These are phyloP conservation scores for Scalesia atractyloides DNA, from an alignment of 129 eudicot species.

Conservation along the genomic window DNA sequence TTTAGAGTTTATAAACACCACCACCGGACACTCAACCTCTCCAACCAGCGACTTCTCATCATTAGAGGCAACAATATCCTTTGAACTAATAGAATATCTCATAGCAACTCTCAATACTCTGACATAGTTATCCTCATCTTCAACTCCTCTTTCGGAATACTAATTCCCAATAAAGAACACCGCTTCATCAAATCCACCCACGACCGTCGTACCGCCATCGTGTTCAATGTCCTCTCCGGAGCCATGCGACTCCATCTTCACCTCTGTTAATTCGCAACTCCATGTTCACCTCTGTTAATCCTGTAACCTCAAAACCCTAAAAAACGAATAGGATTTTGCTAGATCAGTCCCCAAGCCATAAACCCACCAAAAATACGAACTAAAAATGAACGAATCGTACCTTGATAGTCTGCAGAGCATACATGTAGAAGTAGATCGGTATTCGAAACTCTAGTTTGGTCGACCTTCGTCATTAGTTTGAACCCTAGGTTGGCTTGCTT, in stretches of 20 bases:
- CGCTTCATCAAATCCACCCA: slow-evolving; percentile 60
- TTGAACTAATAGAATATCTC: slow-evolving; percentile 50
- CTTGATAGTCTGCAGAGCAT: too few relatives aligned
- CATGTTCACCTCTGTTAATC: too few relatives aligned
- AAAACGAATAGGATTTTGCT: too few relatives aligned
- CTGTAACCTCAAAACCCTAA: too few relatives aligned
- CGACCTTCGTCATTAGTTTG: too few relatives aligned
- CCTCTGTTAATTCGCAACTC: too few relatives aligned
- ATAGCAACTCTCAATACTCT: slow-evolving; percentile 70
- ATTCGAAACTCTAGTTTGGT: too few relatives aligned
- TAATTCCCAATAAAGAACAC: slow-evolving; percentile 54
- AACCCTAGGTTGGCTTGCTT: too few relatives aligned
- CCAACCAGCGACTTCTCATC: slow-evolving; percentile 8
- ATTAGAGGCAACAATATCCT: slow-evolving; percentile 38
- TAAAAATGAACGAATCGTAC: too few relatives aligned
- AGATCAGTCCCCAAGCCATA: too few relatives aligned
- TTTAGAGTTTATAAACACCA: slow-evolving; percentile 75
- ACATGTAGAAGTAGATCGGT: too few relatives aligned
- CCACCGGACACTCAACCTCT: slow-evolving; percentile 56
- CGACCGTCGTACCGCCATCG: slow-evolving; percentile 45
- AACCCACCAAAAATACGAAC: too few relatives aligned
- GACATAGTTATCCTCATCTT: slow-evolving; percentile 55
- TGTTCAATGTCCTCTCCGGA: slow-evolving; percentile 30
- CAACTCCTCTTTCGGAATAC: slow-evolving; percentile 65
- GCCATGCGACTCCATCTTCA: slow-evolving; percentile 49